These are phyloP conservation scores for Biancaea sappan DNA, from an alignment of 306 rosid species.

Conservation along the genomic window DNA sequence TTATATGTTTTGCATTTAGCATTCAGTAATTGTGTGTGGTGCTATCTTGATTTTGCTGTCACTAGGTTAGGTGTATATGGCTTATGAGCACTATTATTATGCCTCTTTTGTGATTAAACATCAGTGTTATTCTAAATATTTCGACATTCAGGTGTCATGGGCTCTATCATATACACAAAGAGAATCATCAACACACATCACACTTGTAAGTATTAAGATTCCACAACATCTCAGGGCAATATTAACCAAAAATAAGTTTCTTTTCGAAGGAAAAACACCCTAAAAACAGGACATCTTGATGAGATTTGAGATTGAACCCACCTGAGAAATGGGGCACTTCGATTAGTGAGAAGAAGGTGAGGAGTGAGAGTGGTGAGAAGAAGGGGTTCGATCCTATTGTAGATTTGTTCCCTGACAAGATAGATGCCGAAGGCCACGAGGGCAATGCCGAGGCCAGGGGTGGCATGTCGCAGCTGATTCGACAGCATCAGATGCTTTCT, in stretches of 20 bases:
- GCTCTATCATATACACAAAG: too few relatives aligned
- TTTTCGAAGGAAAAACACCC: neutral
- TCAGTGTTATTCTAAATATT: too few relatives aligned
- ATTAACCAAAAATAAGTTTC: neutral
- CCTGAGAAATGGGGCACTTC: neutral
- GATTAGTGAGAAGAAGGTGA: conserved; percentile 40
- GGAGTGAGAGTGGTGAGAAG: conserved; percentile 38
- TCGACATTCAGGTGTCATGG: too few relatives aligned
- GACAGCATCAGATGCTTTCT: conserved; percentile 88
- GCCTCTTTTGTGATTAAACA: too few relatives aligned
- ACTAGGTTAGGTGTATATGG: too few relatives aligned
- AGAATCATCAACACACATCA: neutral
- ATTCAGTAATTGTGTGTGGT: too few relatives aligned
- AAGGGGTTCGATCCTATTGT: conserved; percentile 54
- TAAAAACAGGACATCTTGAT: neutral
- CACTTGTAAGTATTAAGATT: neutral
- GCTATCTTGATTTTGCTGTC: too few relatives aligned
- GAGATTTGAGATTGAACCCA: neutral
- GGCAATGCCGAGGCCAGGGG: conserved; percentile 90
- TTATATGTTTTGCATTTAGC: too few relatives aligned
- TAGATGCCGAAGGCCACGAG: conserved; percentile 91
- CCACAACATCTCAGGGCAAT: neutral
- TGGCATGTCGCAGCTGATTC: conserved; percentile 86
- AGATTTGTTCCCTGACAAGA: conserved; percentile 82
- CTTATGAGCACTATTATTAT: too few relatives aligned